Base-by-base conservation (phyloP, 352 stramenopile genomes). In the Globisporangium splendens region DNA sequence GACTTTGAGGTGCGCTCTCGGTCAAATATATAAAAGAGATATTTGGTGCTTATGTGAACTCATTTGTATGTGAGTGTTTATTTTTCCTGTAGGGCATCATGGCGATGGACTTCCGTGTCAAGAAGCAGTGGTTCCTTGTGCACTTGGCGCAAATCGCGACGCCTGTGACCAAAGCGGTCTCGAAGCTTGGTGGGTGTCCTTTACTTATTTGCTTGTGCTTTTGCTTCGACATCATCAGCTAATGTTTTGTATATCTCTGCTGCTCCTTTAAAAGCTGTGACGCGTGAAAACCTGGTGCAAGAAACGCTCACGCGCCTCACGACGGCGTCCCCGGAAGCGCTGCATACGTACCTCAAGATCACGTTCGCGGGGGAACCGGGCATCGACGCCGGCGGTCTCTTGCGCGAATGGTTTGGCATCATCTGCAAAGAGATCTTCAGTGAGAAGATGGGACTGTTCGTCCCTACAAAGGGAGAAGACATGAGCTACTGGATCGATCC, bases 61-160 rank as follows among this genome's bases (percentile, higher is more conserved):
- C 33, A 42, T 46, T 13, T 50, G 13, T 1, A 17, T 46, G 15
- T 35, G 28, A 35, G 5, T 35, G 28, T 10, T 35, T 35, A 11
- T 35, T 1, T 35, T 35, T 35, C 10, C 28, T 68, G 1, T 43
- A 81, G 65, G 82, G 82, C 39, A 77, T 90, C 54, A 92, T 90
- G 79, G 82, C 82, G 31, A 70, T 92, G 51, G 69, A 83, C 21
- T 92, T 92, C 49, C 79, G 75, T 12, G 69, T 78, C 50, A 92
- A 92, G 67, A 92, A 92, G 63, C 81, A 89, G 63, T 92, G 82
- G 82, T 92, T 92, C 68, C 72, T 92, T 35, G 69, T 89, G 28
- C 75, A 89, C 22, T 55, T 92, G 41, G 73, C 80, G 8, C 75
- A 73, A 10, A 80, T 90, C 48, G 82, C 79, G 17, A 87, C 78